These are phyloP conservation scores for Trichomonas vaginalis DNA, from an alignment of 208 protist genomes.

Conservation along the genomic window DNA sequence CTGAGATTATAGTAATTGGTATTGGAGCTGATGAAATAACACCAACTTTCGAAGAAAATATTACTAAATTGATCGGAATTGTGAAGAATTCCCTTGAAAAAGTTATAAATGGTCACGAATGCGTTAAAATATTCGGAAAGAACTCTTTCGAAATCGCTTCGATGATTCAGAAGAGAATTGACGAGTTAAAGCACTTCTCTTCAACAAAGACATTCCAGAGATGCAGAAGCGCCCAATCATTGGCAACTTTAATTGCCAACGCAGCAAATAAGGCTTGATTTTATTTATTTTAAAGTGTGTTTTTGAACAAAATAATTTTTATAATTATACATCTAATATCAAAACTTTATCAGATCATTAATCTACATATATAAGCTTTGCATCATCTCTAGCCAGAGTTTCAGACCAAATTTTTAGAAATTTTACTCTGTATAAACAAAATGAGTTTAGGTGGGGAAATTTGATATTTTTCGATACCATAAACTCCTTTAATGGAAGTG, in stretches of 20 bases:
- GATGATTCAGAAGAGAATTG: neutral
- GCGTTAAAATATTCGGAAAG: neutral
- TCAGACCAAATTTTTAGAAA: too few relatives aligned
- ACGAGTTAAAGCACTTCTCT: neutral
- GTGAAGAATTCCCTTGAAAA: neutral
- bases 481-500: too few relatives aligned
- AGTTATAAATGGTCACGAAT: neutral
- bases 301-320: too few relatives aligned
- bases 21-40: neutral
- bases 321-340: too few relatives aligned
- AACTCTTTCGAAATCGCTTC: neutral
- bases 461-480: too few relatives aligned
- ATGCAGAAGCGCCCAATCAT: neutral
- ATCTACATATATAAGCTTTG: too few relatives aligned
- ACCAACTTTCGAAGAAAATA: neutral
- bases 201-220: neutral
- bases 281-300: too few relatives aligned
- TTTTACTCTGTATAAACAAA: too few relatives aligned
- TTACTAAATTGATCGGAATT: neutral
- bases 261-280: neutral
- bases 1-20: neutral
- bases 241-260: neutral
- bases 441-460: too few relatives aligned
- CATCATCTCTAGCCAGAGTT: too few relatives aligned
- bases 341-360: too few relatives aligned